Evolutionary conservation across 805 yeast genomes (phyloP).

Genomic region (Lipomyces spencermartinsiae): DNA sequence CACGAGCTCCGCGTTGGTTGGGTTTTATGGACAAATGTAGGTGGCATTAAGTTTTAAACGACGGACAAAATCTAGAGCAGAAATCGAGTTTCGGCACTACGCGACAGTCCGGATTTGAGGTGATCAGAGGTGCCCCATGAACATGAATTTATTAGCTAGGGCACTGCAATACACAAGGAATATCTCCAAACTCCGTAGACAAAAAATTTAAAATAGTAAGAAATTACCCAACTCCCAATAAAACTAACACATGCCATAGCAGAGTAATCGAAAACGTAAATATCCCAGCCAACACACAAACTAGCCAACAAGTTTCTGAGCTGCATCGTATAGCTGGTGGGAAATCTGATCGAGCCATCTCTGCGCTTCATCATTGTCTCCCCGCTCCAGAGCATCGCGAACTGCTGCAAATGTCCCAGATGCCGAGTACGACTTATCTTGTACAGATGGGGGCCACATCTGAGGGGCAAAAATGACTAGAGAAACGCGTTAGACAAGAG

Average conservation of each 20-base stretch:
- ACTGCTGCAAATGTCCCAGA: conserved; percentile 69
- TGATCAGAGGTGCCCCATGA: neutral
- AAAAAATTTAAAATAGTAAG: neutral
- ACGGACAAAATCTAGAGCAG: no score
- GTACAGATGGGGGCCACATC: conserved; percentile 57
- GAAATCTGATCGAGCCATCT: conserved; percentile 24
- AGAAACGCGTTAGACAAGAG: conserved; percentile 5
- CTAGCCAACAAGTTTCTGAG: conserved; percentile 24
- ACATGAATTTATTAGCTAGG: neutral
- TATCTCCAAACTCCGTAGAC: neutral
- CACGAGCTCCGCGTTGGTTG: no score
- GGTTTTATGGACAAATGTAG: no score
- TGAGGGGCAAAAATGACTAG: conserved; percentile 64
- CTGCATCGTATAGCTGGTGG: conserved; percentile 16
- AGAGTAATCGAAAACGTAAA: neutral
- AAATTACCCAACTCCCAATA: conserved; percentile 4
- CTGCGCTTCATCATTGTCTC: conserved; percentile 62
- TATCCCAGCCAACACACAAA: neutral
- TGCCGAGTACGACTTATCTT: conserved; percentile 56
- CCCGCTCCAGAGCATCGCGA: conserved; percentile 64
- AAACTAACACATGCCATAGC: neutral
- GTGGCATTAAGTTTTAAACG: no score
- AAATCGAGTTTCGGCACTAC: no score
- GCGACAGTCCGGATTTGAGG: no score
- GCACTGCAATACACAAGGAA: neutral